Evolutionary conservation across 805 yeast species (phyloP).

Genomic region (Monosporozyma aquatica): DNA sequence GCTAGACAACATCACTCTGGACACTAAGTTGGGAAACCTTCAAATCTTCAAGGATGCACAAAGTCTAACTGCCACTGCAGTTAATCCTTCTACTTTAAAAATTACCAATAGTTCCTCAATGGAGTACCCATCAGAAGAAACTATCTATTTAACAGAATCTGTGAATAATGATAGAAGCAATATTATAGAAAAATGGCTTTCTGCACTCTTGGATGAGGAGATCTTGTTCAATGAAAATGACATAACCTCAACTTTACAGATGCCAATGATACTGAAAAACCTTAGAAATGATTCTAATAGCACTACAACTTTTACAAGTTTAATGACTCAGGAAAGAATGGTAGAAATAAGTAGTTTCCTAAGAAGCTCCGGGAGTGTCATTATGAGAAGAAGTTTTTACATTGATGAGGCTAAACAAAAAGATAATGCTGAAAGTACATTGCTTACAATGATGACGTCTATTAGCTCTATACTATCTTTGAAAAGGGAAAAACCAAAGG

Average conservation of each 20-base stretch:
- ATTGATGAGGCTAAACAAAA: conserved; percentile 5
- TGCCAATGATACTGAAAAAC: conserved; percentile 13
- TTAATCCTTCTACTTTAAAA: conserved; percentile 20
- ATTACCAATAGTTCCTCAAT: conserved; percentile 3
- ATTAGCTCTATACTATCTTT: conserved; percentile 25
- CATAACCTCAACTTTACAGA: conserved; percentile 28
- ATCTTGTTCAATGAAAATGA: conserved; percentile 23
- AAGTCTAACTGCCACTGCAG: conserved; percentile 13
- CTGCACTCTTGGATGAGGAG: conserved; percentile 31
- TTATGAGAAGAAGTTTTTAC: conserved; percentile 18
- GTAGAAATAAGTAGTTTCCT: conserved; percentile 14
- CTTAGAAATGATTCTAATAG: conserved; percentile 4
- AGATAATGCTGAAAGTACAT: conserved; percentile 6
- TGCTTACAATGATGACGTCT: conserved; percentile 19
- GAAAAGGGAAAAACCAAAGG: conserved; percentile 21
- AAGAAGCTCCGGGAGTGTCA: conserved; percentile 13
- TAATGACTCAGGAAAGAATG: conserved; percentile 13
- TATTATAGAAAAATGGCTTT: conserved; percentile 35
- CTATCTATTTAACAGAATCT: conserved; percentile 19
- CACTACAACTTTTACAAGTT: conserved; percentile 14
- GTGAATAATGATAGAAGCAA: conserved; percentile 23
- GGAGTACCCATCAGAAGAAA: conserved; percentile 2
- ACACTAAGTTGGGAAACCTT: conserved; percentile 8
- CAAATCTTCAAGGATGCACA: conserved; percentile 11
- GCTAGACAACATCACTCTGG: conserved; percentile 5